Evolutionary conservation across 2,329 filamentous ascomycete species (phyloP).

Genomic region (Zasmidium citrigriseum): DNA sequence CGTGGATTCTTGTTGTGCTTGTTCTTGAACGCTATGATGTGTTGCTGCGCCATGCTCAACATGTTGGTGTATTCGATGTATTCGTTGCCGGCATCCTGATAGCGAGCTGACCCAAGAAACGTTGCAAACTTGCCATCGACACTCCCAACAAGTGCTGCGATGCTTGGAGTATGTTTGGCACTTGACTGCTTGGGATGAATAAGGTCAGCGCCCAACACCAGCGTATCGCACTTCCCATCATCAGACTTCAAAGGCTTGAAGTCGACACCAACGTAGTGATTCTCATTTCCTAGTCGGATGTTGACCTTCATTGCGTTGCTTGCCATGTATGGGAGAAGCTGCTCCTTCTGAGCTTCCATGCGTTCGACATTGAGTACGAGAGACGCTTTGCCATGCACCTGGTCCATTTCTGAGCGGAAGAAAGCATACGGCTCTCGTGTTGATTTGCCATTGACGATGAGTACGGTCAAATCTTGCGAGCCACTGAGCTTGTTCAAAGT

Average conservation of each 20-base stretch:
- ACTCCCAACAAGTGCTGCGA: conserved; percentile 46
- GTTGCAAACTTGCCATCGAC: conserved; percentile 33
- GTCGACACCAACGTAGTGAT: conserved; percentile 13
- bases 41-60: conserved; percentile 31
- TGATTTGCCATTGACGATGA: background rate
- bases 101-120: conserved; percentile 40
- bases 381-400: conserved; percentile 9
- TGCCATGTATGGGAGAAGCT: background rate
- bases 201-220: conserved; percentile 47
- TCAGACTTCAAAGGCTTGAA: background rate
- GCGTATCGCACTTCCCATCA: conserved; percentile 23
- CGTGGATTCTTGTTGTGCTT: conserved; percentile 1
- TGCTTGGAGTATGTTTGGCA: conserved; percentile 35
- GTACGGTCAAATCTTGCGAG: background rate
- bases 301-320: conserved; percentile 24
- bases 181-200: conserved; percentile 38
- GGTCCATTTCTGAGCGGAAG: conserved; percentile 14
- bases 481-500: background rate
- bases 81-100: conserved; percentile 34
- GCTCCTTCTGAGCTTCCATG: background rate
- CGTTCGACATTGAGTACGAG: conserved; percentile 2
- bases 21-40: conserved; percentile 23
- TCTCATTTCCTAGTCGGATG: conserved; percentile 9
- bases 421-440: background rate
- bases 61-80: conserved; percentile 30